Percentiles rank a stretch among this genome's conserved stretches.
phyloP scores from a whole-genome alignment of 306 rosid species.

The Ammopiptanthus mongolicus region DNA sequence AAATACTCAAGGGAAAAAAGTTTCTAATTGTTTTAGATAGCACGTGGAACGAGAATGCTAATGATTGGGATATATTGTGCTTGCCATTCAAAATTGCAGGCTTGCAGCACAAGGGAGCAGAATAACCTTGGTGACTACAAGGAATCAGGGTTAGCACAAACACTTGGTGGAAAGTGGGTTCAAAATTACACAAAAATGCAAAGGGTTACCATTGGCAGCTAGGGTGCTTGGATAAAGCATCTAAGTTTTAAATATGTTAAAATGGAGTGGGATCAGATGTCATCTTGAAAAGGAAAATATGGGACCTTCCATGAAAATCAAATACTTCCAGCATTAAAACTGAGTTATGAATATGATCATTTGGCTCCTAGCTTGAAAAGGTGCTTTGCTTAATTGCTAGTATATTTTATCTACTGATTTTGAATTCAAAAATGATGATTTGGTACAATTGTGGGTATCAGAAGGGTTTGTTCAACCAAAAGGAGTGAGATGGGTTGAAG shows the following conservation, averaged over 20 bases:
- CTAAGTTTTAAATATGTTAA: neutral
- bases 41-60: conserved; percentile 6
- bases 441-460: conserved; percentile 20
- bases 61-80: neutral
- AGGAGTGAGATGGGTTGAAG: conserved; percentile 3
- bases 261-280: conserved; percentile 1
- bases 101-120: neutral
- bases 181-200: neutral
- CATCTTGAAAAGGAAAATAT: neutral
- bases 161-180: neutral
- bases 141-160: too few relatives aligned
- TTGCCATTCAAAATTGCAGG: conserved; percentile 6
- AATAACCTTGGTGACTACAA: conserved; percentile 12
- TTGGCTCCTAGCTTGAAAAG: conserved; percentile 19
- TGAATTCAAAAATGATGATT: conserved; percentile 19
- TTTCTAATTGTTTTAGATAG: conserved; percentile 12
- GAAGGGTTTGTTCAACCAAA: conserved; percentile 21
- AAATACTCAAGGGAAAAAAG: neutral
- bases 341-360: conserved; percentile 15
- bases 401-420: conserved; percentile 10
- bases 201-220: conserved; percentile 1
- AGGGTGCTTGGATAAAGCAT: neutral
- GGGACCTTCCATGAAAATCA: neutral
- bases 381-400: conserved; percentile 21
- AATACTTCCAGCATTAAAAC: neutral